phyloP scores from a whole-genome alignment of 495 filamentous ascomycete genomes.

The Aspergillus nanangensis region DNA sequence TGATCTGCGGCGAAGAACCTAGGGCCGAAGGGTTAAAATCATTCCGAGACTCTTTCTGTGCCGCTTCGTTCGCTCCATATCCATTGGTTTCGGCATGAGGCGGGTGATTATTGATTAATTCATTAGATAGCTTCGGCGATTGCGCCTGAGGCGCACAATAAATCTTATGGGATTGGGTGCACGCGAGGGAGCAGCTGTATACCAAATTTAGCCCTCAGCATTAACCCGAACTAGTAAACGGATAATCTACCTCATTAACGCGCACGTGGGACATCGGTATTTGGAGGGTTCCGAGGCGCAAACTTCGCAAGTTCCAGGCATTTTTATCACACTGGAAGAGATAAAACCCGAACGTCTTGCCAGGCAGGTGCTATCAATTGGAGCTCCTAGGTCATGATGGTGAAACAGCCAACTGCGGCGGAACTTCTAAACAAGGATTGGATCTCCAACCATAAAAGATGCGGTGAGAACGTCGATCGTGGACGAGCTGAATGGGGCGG shows the following conservation, averaged over 20 bases:
- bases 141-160: constrained; percentile 38
- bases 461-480: not conserved
- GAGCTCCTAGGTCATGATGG: constrained; percentile 5
- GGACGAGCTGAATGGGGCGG: not conserved
- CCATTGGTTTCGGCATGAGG: constrained; percentile 10
- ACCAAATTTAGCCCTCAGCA: too few species aligned
- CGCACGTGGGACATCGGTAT: constrained; percentile 64
- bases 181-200: constrained; percentile 69
- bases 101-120: constrained; percentile 31
- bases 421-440: constrained; percentile 1
- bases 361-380: constrained; percentile 10
- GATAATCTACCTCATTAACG: constrained; percentile 59
- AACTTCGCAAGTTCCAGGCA: constrained; percentile 48
- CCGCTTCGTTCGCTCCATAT: constrained; percentile 4
- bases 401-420: constrained; percentile 1
- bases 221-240: too few species aligned
- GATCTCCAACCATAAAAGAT: not conserved
- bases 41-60: constrained; percentile 7
- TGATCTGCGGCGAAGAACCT: constrained; percentile 39
- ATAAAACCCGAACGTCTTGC: constrained; percentile 1
- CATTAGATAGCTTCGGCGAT: constrained; percentile 14
- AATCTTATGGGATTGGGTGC: constrained; percentile 60
- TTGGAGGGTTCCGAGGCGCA: constrained; percentile 53
- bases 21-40: constrained; percentile 12
- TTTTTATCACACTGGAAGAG: constrained; percentile 7